Percentiles rank a stretch among this genome's conserved stretches.
These are phyloP conservation scores for Fraxinus velutina DNA, from an alignment of 305 asterid species.

Conservation along the genomic window DNA sequence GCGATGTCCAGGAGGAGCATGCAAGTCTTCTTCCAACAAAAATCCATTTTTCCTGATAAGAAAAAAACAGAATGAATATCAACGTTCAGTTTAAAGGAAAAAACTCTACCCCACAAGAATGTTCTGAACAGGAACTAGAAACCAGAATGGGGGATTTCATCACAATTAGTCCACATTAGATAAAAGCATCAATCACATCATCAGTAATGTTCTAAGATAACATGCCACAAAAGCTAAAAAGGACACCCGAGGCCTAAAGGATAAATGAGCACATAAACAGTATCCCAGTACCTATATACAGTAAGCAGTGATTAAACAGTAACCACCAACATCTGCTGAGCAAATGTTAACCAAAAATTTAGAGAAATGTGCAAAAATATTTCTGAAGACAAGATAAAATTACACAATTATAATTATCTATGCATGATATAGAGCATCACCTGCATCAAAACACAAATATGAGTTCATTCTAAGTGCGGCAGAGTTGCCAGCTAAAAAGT, in stretches of 20 bases:
- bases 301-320: not conserved
- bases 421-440: not conserved
- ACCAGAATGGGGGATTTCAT: conserved; percentile 3
- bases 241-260: not conserved
- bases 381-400: not conserved
- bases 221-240: conserved; percentile 6
- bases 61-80: conserved; percentile 3
- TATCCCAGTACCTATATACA: not conserved
- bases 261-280: conserved; percentile 11
- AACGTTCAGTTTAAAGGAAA: conserved; percentile 9
- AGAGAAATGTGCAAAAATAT: not conserved
- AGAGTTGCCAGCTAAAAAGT: not conserved
- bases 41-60: conserved; percentile 86
- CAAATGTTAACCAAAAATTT: not conserved
- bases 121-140: conserved; percentile 11
- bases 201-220: not conserved
- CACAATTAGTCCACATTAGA: conserved; percentile 3
- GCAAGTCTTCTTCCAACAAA: conserved; percentile 66
- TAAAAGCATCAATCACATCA: conserved; percentile 6
- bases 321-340: not conserved
- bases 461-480: conserved; percentile 3
- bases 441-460: conserved; percentile 6
- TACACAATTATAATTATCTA: not conserved
- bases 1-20: conserved; percentile 82
- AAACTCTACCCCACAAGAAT: conserved; percentile 6